A percentile compares a stretch with the other conserved stretches of the same genome.
These are phyloP conservation scores for Nitzschia inconspicua DNA, from an alignment of 108 stramenopile genomes.

Conservation along the genomic window DNA sequence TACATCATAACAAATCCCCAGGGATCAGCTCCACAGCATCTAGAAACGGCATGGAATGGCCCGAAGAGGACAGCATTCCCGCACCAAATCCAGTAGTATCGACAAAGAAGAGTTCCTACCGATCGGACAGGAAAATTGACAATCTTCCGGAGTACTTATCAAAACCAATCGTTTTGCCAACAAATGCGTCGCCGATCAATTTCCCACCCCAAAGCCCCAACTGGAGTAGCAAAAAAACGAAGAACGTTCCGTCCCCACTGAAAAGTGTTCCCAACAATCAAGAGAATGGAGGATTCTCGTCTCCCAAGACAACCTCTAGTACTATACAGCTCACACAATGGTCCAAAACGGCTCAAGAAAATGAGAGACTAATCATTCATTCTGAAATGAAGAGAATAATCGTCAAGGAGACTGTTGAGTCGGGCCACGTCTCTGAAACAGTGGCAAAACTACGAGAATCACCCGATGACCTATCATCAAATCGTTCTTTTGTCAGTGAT, in stretches of 20 bases:
- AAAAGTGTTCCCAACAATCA: slow-evolving; percentile 3
- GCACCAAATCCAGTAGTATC: not conserved
- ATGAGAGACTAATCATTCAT: too few relatives aligned
- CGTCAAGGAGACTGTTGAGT: not conserved
- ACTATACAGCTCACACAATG: too few relatives aligned
- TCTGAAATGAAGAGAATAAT: not conserved
- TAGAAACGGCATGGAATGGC: not conserved
- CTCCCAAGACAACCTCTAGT: too few relatives aligned
- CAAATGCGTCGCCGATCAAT: too few relatives aligned
- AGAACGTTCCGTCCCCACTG: slow-evolving; percentile 1
- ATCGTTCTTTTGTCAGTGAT: not conserved
- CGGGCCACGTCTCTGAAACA: not conserved
- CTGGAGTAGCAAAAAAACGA: too few relatives aligned
- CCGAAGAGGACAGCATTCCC: slow-evolving; percentile 24
- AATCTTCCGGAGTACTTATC: not conserved
- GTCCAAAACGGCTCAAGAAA: not conserved
- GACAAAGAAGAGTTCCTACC: not conserved
- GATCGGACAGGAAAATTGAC: not conserved
- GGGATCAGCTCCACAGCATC: not conserved
- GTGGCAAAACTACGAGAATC: too few relatives aligned
- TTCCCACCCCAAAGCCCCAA: too few relatives aligned
- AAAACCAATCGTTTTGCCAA: too few relatives aligned
- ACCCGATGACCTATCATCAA: not conserved
- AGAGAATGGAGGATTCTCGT: not conserved
- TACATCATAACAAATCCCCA: too few relatives aligned